A percentile compares a stretch with the other conserved stretches of the same genome.
Evolutionary conservation across 345 rosid species (phyloP).

Genomic region (Sisymbrium irio): DNA sequence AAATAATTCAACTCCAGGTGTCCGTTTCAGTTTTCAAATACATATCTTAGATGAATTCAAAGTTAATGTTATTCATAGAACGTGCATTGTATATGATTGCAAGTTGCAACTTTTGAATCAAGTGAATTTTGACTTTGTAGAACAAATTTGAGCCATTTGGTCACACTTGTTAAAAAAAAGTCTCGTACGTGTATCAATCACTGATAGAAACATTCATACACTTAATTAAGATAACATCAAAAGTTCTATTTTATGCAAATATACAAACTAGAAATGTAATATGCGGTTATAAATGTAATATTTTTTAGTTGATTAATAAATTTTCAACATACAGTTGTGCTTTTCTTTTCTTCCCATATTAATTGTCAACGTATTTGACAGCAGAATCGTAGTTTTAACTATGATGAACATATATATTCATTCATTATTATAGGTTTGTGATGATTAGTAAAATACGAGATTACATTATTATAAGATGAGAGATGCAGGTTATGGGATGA

Average conservation of each 20-base stretch:
- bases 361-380: neutral
- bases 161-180: neutral
- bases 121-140: neutral
- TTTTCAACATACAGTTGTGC: neutral
- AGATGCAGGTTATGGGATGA: too few species aligned
- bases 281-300: neutral
- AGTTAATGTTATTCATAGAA: neutral
- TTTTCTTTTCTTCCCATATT: neutral
- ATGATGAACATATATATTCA: too few species aligned
- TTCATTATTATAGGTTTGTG: neutral
- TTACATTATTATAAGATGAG: neutral
- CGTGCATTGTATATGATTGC: neutral
- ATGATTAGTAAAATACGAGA: neutral
- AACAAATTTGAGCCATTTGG: neutral
- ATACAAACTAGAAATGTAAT: neutral
- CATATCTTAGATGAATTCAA: too few species aligned
- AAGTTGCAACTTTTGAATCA: slow-evolving; percentile 8
- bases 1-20: too few species aligned
- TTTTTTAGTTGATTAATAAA: neutral
- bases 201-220: neutral
- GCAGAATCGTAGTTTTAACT: neutral
- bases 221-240: neutral
- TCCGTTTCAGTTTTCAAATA: too few species aligned
- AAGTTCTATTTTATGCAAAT: neutral
- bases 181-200: neutral